These are phyloP conservation scores for Golubevia pallescens DNA, from an alignment of 1,284 basidiomycete species.

Conservation along the genomic window DNA sequence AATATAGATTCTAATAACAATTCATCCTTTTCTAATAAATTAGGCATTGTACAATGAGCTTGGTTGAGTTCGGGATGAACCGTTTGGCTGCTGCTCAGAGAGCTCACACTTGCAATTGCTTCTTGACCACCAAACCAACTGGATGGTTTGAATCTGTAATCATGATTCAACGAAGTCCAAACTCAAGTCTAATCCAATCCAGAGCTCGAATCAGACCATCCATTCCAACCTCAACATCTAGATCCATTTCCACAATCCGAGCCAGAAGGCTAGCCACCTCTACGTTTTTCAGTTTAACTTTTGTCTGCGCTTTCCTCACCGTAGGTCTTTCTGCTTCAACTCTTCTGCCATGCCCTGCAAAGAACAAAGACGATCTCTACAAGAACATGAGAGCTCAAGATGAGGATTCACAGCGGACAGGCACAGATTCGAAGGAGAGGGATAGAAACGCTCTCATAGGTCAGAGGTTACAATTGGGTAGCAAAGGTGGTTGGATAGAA, in stretches of 20 bases:
- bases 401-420: neutral
- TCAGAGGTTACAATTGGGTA: constrained; percentile 28
- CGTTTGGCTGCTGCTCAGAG: no score
- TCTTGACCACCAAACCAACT: no score
- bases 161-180: no score
- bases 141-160: no score
- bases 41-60: no score
- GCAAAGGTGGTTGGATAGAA: constrained; percentile 41
- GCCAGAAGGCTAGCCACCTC: constrained; percentile 25
- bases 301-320: constrained; percentile 33
- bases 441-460: constrained; percentile 18
- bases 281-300: constrained; percentile 32
- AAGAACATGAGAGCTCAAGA: constrained; percentile 10
- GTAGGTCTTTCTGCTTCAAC: constrained; percentile 36
- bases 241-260: constrained; percentile 20
- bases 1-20: no score
- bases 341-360: constrained; percentile 42
- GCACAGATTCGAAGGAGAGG: neutral
- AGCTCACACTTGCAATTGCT: no score
- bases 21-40: no score
- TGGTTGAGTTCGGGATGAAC: no score
- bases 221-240: neutral
- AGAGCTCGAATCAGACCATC: neutral
- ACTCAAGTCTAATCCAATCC: no score
- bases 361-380: constrained; percentile 5